Evolutionary conservation across 2,329 filamentous ascomycete species (phyloP), one percentile per base, ranked within the genome.

Genomic region (Diaporthe destruens): DNA sequence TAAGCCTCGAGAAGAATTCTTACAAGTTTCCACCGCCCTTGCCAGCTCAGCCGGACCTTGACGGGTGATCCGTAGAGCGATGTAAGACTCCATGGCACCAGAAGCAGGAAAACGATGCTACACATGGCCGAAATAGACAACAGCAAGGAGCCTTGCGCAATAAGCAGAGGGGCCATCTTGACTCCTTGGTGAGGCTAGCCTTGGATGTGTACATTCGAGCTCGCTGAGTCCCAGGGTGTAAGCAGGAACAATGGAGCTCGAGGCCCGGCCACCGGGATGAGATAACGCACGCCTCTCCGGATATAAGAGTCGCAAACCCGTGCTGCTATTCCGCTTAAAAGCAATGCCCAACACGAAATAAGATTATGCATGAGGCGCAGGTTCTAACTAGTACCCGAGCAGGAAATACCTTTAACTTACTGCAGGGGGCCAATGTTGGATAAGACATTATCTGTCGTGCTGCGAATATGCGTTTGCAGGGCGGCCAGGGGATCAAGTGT

Each of bases 41-140:
- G 68, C 68, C 53, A 67, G 36, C 59, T 71, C 18, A 36, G 23
- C 34, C 57, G 72, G 12, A 73, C 68, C 47, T 56, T 68, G 54
- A 70, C 42, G 9, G 57, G 54, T 25, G 72, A 66, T 29, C 42
- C 36, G 25, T 55, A 42, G 23, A 73, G 51, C 2, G 23, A 47
- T 32, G 12, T 20, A 8, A 73, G 59, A 18, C 34, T 54, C 8
- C 54, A 71, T 20, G 72, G 68, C n/a, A 57, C 36, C 14, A 53
- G 14, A 51, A 63, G 39, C 23, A 73, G 68, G 42, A 73, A 71
- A 5, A 39, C 20, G 18, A 57, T 23, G 54, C 34, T 69, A 14
- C 53, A 69, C n/a, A 11, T 23, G 1, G 25, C 39, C 32, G 53
- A 69, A 20, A 47, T 23, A 34, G 7, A 23, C 25, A 51, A 39